Base-by-base conservation (phyloP, 2,329 filamentous ascomycete genomes). In the Cytospora schulzeri region DNA sequence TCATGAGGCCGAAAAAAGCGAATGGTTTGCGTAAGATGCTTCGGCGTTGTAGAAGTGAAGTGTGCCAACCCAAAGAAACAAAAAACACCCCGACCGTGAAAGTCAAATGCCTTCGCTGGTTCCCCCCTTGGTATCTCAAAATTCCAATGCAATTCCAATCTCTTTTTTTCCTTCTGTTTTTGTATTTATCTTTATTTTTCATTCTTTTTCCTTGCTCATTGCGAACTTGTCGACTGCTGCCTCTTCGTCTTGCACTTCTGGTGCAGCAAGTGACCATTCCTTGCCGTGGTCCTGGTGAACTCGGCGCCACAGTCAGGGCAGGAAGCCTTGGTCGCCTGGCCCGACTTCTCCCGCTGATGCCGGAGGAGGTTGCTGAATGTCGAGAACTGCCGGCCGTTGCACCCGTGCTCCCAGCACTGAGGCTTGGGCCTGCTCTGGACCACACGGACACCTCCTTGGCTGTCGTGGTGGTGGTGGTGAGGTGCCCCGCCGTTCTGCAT, bases 371-470 rank as follows among this genome's bases (percentile, higher is more conserved):
- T 97, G 84, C 93, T 97, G 75, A 97, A 97, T 4, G 94, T 97
- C 22, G 92, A 96, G 74, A 98, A 98, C 73, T 96, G 91, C 33
- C 93, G 88, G 24, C 94, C 94, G 72, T 97, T 97, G 81, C 94
- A 98, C 14, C 93, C 94, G 73, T 98, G 94, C 67, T 97, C 94
- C 91, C 92, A 98, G 77, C 94, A 97, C 75, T 96, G 92, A 54
- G 93, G 93, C 78, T 96, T 96, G n/a, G 92, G 92, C 69, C 91
- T 85, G 70, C 87, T 88, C 75, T 91, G 89, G 22, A 93, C 83
- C 19, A 93, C 86, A 65, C 91, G 84, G 48, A 91, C 87, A 69
- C 87, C 80, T 52, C 79, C 74, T 5, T 64, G 65, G 45, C 76
- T 75, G 67, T 80, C 77, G 67, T 78, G 75, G 68, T 70, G 70